Percentiles rank a stretch among this genome's conserved stretches.
These are phyloP conservation scores for Eustoma russellianum DNA, from an alignment of 257 asterid genomes.

Conservation along the genomic window DNA sequence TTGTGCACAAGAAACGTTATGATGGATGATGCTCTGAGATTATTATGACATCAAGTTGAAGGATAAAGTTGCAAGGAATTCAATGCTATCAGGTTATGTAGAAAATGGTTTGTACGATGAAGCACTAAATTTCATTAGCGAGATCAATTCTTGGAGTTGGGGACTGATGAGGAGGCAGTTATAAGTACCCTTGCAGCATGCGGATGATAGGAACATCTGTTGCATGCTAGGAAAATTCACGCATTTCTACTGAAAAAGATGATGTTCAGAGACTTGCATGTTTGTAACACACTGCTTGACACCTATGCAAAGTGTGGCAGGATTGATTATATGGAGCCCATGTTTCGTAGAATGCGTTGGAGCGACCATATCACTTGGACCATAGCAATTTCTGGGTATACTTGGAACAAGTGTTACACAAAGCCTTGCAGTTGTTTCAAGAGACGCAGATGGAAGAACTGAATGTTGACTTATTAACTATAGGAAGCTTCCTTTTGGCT, in stretches of 20 bases:
- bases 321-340: constrained; percentile 40
- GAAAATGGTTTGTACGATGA: constrained; percentile 44
- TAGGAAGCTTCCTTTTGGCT: constrained; percentile 64
- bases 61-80: constrained; percentile 70
- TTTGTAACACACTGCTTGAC: constrained; percentile 64
- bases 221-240: constrained; percentile 66
- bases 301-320: constrained; percentile 86
- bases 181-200: constrained; percentile 58
- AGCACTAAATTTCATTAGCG: constrained; percentile 34
- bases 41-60: constrained; percentile 36
- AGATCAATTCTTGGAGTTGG: constrained; percentile 30
- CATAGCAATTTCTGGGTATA: constrained; percentile 54
- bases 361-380: constrained; percentile 73
- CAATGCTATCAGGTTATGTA: constrained; percentile 65
- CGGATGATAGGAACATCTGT: constrained; percentile 46
- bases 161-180: constrained; percentile 49
- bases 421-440: constrained; percentile 41
- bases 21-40: constrained; percentile 44
- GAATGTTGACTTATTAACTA: constrained; percentile 44
- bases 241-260: constrained; percentile 54
- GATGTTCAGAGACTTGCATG: constrained; percentile 49
- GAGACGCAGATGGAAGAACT: constrained; percentile 26
- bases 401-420: constrained; percentile 35
- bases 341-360: constrained; percentile 38
- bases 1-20: constrained; percentile 50